Evolutionary conservation across 2,329 filamentous ascomycete genomes (phyloP).

Genomic region (Fusarium multiceps): DNA sequence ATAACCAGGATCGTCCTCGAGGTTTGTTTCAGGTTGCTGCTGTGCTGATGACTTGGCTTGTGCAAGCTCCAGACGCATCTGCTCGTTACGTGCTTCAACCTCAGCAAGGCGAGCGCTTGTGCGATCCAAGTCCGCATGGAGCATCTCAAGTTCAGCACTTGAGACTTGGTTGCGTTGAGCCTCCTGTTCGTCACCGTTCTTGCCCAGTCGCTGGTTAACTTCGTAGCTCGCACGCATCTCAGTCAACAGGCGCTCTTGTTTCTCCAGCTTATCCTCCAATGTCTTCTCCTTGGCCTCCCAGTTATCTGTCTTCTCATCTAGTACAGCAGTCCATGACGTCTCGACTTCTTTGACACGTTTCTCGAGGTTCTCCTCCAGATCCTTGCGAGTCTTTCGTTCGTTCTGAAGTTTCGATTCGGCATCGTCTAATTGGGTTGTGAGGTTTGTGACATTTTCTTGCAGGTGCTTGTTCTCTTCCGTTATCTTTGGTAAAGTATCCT

Average conservation of each 20-base stretch:
- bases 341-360: constrained; percentile 89
- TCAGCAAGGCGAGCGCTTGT: constrained; percentile 89
- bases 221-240: constrained; percentile 98
- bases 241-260: constrained; percentile 89
- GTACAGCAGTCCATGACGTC: constrained; percentile 85
- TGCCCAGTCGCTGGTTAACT: constrained; percentile 89
- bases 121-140: constrained; percentile 89
- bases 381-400: constrained; percentile 77
- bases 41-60: constrained; percentile 80
- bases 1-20: constrained; percentile 91
- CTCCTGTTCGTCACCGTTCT: constrained; percentile 71
- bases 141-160: constrained; percentile 92
- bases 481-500: constrained; percentile 91
- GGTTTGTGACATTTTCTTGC: constrained; percentile 78
- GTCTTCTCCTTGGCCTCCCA: constrained; percentile 94
- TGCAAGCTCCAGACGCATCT: constrained; percentile 88
- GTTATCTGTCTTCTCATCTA: constrained; percentile 95
- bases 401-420: constrained; percentile 82
- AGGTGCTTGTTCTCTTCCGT: constrained; percentile 89
- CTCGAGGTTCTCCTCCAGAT: constrained; percentile 82
- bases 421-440: constrained; percentile 85
- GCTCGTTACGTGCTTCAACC: constrained; percentile 93
- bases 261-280: constrained; percentile 92
- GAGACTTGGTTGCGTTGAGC: constrained; percentile 74
- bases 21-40: constrained; percentile 67